Conservation (phyloP, 1,139 yeast genomes). For the Geotrichum citri-aurantii region DNA sequence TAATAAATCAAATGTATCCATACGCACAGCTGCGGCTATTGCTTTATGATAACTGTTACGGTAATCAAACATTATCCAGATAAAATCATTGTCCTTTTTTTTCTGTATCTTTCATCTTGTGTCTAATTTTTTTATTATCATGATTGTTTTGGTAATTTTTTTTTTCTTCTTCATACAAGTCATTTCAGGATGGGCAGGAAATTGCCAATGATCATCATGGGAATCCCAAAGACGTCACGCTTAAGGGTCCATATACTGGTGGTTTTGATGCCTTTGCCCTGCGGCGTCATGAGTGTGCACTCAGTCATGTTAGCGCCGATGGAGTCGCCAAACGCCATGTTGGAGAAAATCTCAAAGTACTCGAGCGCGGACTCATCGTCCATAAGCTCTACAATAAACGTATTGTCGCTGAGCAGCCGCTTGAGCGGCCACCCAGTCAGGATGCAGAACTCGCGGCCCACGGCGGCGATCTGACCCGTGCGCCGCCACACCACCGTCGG, state of each 20-base stretch:
- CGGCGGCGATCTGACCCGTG: constrained; percentile 91
- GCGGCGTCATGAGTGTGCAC: constrained; percentile 66
- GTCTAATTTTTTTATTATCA: background rate
- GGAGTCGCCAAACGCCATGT: constrained; percentile 87
- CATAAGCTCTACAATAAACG: constrained; percentile 81
- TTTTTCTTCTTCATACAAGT: background rate
- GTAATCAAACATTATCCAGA: no score
- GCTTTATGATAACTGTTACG: background rate
- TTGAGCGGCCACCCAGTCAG: constrained; percentile 84
- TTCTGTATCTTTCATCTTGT: background rate
- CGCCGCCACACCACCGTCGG: constrained; percentile 95
- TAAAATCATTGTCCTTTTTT: background rate
- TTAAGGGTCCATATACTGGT: constrained; percentile 88
- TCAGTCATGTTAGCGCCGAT: constrained; percentile 78
- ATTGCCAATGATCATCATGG: constrained; percentile 94
- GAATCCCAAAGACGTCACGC: constrained; percentile 84
- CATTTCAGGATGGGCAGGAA: constrained; percentile 58
- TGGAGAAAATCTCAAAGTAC: constrained; percentile 77
- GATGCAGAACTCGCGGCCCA: constrained; percentile 84
- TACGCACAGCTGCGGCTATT: background rate
- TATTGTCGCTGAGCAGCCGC: constrained; percentile 46
- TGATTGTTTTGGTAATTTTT: background rate
- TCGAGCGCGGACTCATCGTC: constrained; percentile 84
- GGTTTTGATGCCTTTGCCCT: constrained; percentile 47
- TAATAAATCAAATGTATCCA: background rate